Conservation (phyloP, 2,329 filamentous ascomycete genomes). For the Neonectria ditissima region DNA sequence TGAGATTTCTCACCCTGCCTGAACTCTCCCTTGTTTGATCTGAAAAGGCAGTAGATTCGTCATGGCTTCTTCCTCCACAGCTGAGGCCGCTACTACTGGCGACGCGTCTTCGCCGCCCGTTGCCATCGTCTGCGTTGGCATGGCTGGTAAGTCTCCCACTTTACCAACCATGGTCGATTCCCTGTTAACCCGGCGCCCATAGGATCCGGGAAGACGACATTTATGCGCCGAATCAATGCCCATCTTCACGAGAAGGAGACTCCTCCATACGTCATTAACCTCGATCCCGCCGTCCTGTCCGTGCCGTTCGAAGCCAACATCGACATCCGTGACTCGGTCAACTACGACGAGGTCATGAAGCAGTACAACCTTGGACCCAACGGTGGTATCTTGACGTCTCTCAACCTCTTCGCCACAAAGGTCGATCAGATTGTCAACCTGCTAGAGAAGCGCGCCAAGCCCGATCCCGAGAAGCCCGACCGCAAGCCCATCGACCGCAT, state of each 20-base stretch:
- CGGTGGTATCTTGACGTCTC: slow-evolving; percentile 92
- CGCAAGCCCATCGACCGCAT: slow-evolving; percentile 81
- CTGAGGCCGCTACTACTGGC: slow-evolving; percentile 40
- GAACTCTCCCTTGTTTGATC: neutral
- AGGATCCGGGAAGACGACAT: slow-evolving; percentile 99
- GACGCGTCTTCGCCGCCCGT: slow-evolving; percentile 66
- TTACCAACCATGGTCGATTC: slow-evolving; percentile 7
- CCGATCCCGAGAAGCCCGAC: slow-evolving; percentile 69
- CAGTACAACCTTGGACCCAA: slow-evolving; percentile 98
- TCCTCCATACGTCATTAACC: slow-evolving; percentile 94
- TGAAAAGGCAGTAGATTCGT: neutral
- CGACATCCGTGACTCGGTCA: slow-evolving; percentile 97
- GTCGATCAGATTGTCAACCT: slow-evolving; percentile 93
- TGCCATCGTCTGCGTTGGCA: slow-evolving; percentile 93
- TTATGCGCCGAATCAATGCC: slow-evolving; percentile 98
- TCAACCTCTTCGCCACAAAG: slow-evolving; percentile 98
- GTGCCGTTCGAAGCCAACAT: slow-evolving; percentile 98
- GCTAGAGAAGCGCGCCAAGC: slow-evolving; percentile 86
- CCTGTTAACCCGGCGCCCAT: slow-evolving; percentile 15
- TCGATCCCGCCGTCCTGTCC: slow-evolving; percentile 93
- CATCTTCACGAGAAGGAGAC: slow-evolving; percentile 85
- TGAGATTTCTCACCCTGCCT: neutral
- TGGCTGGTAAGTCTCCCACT: slow-evolving; percentile 75
- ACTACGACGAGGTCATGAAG: slow-evolving; percentile 99
- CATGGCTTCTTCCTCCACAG: slow-evolving; percentile 52